Evolutionary conservation across 1,284 basidiomycete species (phyloP).

Genomic region (Psilocybe mexicana): DNA sequence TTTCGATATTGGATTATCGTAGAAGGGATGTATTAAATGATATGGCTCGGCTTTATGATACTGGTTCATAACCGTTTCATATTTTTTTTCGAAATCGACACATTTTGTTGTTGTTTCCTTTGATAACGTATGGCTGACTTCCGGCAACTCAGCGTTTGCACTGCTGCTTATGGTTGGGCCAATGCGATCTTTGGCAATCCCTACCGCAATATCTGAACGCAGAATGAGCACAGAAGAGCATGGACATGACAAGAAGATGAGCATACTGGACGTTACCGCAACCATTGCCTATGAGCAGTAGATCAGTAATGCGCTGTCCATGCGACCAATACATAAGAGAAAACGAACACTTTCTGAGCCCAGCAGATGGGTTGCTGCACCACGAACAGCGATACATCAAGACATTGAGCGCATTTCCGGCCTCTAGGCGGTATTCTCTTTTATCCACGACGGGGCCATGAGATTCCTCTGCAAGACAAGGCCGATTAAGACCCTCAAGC

Average conservation of each 20-base stretch:
- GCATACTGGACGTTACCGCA: background rate
- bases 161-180: slow-evolving; percentile 23
- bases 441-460: slow-evolving; percentile 20
- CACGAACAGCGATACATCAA: slow-evolving; percentile 53
- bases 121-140: too few relatives aligned
- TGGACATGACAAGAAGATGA: background rate
- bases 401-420: slow-evolving; percentile 39
- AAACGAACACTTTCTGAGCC: slow-evolving; percentile 48
- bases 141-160: background rate
- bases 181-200: slow-evolving; percentile 25
- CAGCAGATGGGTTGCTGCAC: slow-evolving; percentile 59
- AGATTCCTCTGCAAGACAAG: slow-evolving; percentile 30
- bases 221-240: background rate
- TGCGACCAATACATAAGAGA: background rate
- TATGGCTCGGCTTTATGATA: too few relatives aligned
- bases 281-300: background rate
- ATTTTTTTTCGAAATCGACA: too few relatives aligned
- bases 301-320: background rate
- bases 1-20: too few relatives aligned
- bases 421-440: slow-evolving; percentile 38
- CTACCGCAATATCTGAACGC: slow-evolving; percentile 22
- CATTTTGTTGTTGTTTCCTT: too few relatives aligned
- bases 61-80: too few relatives aligned
- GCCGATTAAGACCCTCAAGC: slow-evolving; percentile 47
- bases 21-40: too few relatives aligned